Conservation (phyloP, 306 rosid genomes). For the Psophocarpus tetragonolobus region DNA sequence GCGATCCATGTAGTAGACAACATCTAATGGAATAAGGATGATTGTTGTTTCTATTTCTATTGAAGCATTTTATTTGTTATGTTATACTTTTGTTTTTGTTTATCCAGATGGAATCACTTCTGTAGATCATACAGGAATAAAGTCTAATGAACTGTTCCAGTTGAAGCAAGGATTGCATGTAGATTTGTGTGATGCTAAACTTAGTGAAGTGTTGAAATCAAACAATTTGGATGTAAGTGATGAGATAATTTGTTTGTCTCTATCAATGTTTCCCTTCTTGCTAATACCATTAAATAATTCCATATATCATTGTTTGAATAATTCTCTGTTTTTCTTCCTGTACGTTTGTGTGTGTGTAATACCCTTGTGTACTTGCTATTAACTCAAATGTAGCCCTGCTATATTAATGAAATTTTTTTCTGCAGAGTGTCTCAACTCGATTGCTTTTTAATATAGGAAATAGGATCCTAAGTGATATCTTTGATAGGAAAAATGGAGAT, state of each 20-base stretch:
- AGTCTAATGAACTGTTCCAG: slow-evolving; percentile 49
- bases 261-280: slow-evolving; percentile 27
- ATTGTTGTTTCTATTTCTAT: slow-evolving; percentile 19
- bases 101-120: slow-evolving; percentile 56
- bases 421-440: slow-evolving; percentile 75
- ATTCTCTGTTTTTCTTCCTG: neutral
- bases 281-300: neutral
- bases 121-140: slow-evolving; percentile 33
- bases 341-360: neutral
- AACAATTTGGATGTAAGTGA: slow-evolving; percentile 72
- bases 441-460: slow-evolving; percentile 67
- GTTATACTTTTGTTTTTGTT: slow-evolving; percentile 24
- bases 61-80: slow-evolving; percentile 27
- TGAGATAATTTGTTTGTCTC: slow-evolving; percentile 33
- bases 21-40: slow-evolving; percentile 2
- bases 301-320: neutral
- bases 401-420: slow-evolving; percentile 35
- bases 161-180: slow-evolving; percentile 48
- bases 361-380: neutral
- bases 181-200: slow-evolving; percentile 65
- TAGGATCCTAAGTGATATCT: slow-evolving; percentile 66
- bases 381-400: slow-evolving; percentile 34
- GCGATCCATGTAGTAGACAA: neutral
- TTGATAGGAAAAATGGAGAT: slow-evolving; percentile 65
- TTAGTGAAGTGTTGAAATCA: slow-evolving; percentile 67